These are phyloP conservation scores for Penicillium digitatum DNA, from an alignment of 2,329 filamentous ascomycete genomes.

Conservation along the genomic window DNA sequence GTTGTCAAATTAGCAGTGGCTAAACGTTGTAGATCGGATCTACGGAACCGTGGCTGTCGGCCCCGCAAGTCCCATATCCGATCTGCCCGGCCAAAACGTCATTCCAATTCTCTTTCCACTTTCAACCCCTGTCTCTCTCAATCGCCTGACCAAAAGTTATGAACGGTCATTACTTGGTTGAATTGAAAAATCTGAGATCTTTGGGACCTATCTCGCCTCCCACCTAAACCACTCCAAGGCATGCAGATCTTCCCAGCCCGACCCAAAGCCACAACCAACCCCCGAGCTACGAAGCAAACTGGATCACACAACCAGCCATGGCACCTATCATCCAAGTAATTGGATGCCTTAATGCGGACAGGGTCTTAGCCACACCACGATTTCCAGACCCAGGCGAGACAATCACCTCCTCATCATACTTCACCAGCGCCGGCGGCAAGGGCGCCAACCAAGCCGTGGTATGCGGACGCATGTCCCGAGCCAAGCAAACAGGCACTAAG, in stretches of 20 bases:
- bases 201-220: background rate
- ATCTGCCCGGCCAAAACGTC: background rate
- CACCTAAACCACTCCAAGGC: background rate
- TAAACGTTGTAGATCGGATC: background rate
- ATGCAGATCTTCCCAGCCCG: background rate
- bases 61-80: background rate
- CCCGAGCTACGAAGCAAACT: background rate
- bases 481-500: constrained; percentile 34
- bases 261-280: background rate
- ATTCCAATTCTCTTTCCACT: background rate
- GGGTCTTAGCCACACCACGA: constrained; percentile 81
- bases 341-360: constrained; percentile 91
- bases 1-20: background rate
- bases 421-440: constrained; percentile 82
- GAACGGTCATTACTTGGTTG: background rate
- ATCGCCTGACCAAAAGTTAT: background rate
- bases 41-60: background rate
- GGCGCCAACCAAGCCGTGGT: constrained; percentile 94
- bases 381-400: constrained; percentile 84
- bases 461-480: constrained; percentile 72
- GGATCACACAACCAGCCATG: too few relatives aligned
- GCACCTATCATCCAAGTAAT: constrained; percentile 68
- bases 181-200: too few relatives aligned
- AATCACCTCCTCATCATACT: constrained; percentile 72
- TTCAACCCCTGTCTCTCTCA: background rate